phyloP scores from a whole-genome alignment of 495 filamentous ascomycete genomes.

The Neurospora sp. region DNA sequence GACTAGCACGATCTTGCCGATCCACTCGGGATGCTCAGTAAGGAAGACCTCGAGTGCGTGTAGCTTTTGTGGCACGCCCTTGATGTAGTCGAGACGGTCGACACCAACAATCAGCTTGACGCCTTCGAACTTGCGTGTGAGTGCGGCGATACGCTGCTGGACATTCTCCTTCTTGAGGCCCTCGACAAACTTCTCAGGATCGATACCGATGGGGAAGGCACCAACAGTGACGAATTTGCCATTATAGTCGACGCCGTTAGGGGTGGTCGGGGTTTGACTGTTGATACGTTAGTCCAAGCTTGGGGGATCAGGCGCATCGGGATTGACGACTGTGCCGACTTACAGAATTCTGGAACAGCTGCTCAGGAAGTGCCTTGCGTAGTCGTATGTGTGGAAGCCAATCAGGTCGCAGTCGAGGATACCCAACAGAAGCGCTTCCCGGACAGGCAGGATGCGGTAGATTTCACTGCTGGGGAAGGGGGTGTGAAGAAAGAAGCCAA shows the following conservation, averaged over 20 bases:
- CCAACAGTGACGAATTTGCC: slow-evolving; percentile 64
- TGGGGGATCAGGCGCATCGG: neutral
- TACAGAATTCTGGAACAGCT: slow-evolving; percentile 76
- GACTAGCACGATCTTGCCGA: slow-evolving; percentile 82
- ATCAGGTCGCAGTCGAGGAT: slow-evolving; percentile 77
- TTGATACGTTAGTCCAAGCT: slow-evolving; percentile 4
- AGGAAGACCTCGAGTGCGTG: slow-evolving; percentile 86
- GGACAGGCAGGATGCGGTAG: slow-evolving; percentile 79
- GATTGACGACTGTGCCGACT: slow-evolving; percentile 13
- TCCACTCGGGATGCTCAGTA: slow-evolving; percentile 83
- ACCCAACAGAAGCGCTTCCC: slow-evolving; percentile 70
- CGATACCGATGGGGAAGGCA: slow-evolving; percentile 89
- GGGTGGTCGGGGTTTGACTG: slow-evolving; percentile 69
- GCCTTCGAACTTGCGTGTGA: slow-evolving; percentile 75
- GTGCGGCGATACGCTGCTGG: slow-evolving; percentile 61
- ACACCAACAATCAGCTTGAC: slow-evolving; percentile 88
- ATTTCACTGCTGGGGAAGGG: slow-evolving; percentile 91
- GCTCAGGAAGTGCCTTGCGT: slow-evolving; percentile 79
- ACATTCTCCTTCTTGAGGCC: slow-evolving; percentile 73
- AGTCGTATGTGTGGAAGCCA: slow-evolving; percentile 94
- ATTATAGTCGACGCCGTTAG: slow-evolving; percentile 70
- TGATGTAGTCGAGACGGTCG: slow-evolving; percentile 90
- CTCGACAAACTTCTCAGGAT: slow-evolving; percentile 89
- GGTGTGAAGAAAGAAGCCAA: slow-evolving; percentile 92
- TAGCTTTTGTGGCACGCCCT: slow-evolving; percentile 90